These are phyloP conservation scores for Aspergillus ibericus DNA, from an alignment of 2,329 filamentous ascomycete genomes.

Conservation along the genomic window DNA sequence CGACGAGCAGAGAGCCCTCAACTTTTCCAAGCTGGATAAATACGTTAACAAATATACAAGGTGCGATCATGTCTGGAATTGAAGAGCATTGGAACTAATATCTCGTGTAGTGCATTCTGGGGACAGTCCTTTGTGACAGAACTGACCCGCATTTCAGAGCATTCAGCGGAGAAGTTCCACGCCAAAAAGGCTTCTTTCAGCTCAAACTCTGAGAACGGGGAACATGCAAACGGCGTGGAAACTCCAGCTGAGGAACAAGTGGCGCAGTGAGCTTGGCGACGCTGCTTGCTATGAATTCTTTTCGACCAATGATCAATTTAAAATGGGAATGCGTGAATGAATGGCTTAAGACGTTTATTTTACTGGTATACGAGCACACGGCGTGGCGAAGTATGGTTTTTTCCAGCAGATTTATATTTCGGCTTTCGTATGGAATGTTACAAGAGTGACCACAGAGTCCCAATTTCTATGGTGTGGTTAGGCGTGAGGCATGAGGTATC, in stretches of 20 bases:
- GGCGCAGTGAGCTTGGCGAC: slow-evolving; percentile 2
- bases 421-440: slow-evolving; percentile 10
- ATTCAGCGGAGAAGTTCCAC: slow-evolving; percentile 39
- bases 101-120: slow-evolving; percentile 74
- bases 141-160: slow-evolving; percentile 61
- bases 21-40: slow-evolving; percentile 88
- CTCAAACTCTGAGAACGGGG: slow-evolving; percentile 9
- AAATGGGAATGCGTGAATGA: slow-evolving; percentile 17
- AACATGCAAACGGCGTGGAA: slow-evolving; percentile 19
- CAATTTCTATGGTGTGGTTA: slow-evolving; percentile 7
- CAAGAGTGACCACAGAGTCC: slow-evolving; percentile 9
- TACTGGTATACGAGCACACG: slow-evolving; percentile 23
- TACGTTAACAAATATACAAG: slow-evolving; percentile 98
- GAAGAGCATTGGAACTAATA: slow-evolving; percentile 19
- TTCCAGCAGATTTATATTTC: slow-evolving; percentile 4
- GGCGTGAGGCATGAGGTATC: slow-evolving; percentile 9
- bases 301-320: neutral
- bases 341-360: slow-evolving; percentile 24
- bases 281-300: neutral
- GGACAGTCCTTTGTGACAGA: slow-evolving; percentile 89
- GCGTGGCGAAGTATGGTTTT: slow-evolving; percentile 22
- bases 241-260: slow-evolving; percentile 1
- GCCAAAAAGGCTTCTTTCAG: slow-evolving; percentile 28
- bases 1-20: slow-evolving; percentile 78
- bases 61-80: slow-evolving; percentile 37